Evolutionary conservation across 208 protist species (phyloP).

Genomic region (Trypanosomatidae sp.): DNA sequence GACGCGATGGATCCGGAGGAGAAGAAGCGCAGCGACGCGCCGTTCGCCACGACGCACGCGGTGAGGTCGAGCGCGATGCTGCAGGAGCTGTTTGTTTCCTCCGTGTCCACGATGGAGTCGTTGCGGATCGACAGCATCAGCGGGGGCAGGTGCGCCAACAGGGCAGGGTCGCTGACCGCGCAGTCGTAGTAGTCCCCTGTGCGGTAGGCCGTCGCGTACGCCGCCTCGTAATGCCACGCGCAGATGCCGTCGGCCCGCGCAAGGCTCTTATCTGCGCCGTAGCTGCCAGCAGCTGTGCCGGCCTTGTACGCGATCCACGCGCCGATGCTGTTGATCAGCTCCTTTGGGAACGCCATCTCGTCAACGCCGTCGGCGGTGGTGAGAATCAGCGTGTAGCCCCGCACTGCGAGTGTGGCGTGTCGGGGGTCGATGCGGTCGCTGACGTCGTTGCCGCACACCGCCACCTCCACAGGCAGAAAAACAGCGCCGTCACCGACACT

Average conservation of each 20-base stretch:
- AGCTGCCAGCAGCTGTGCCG: background rate
- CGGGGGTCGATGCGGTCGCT: conserved; percentile 35
- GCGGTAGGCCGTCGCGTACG: conserved; percentile 24
- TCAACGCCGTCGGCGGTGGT: conserved; percentile 30
- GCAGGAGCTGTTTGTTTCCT: conserved; percentile 20
- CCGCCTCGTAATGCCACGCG: conserved; percentile 18
- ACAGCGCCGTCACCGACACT: conserved; percentile 48
- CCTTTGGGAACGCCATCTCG: conserved; percentile 40
- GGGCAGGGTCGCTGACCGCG: background rate
- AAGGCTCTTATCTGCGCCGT: conserved; percentile 3
- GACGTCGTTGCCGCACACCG: conserved; percentile 43
- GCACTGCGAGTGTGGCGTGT: conserved; percentile 20
- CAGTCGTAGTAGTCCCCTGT: conserved; percentile 35
- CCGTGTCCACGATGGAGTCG: conserved; percentile 28
- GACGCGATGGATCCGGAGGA: conserved; percentile 41
- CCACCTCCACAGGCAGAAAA: conserved; percentile 31
- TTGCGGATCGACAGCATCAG: conserved; percentile 33
- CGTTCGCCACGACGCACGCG: conserved; percentile 5
- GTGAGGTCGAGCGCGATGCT: conserved; percentile 36
- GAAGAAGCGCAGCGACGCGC: conserved; percentile 35
- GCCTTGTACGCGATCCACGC: conserved; percentile 32
- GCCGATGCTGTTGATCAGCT: conserved; percentile 46
- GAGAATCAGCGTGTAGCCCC: conserved; percentile 30
- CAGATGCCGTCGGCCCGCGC: conserved; percentile 6
- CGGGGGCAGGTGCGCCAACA: conserved; percentile 23